Evolutionary conservation across 2,329 filamentous ascomycete genomes (phyloP), one percentile per base, ranked within the genome.

Genomic region (Aspergillus vadensis): DNA sequence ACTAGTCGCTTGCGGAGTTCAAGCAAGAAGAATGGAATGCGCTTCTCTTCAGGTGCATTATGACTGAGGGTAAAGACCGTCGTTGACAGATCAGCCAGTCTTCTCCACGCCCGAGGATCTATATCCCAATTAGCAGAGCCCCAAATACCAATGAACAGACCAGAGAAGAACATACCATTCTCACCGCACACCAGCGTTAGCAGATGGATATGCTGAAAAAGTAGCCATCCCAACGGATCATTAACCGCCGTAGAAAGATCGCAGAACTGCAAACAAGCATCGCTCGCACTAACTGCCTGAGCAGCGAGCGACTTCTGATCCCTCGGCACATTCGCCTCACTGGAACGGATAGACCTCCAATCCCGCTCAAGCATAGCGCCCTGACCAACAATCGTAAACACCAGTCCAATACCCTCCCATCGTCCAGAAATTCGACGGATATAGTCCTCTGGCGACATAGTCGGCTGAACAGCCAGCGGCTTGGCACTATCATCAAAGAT

Each of bases 81-180:
- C 19, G 74, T 77, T 1, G 76, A 72, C 1, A 82, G 70, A 52
- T 82, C 79, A 15, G 79, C 80, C 4, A 82, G 66, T 47, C 73
- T 76, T 32, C 76, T 71, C 79, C 79, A 82, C 0, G 77, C 76
- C 21, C 74, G 70, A 48, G 78, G 79, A 59, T 79, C 79, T 80
- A 12, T 23, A 9, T 2, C 30, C 3, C 12, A 1, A 19, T 60
- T 39, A 59, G 47, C n/a, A 50, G 27, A 12, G n/a, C 7, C 21
- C 8, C 14, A 36, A 12, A 19, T 8, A 19, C 12, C 32, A 36
- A 36, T 2, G 12, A 36, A 14, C 10, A 4, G 41, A 60, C 3
- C 3, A 4, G 3, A 23, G 10, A 7, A 36, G n/a, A 7, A 17
- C 62, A 60, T 49, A 70, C 61, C 59, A 43, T 63, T 53, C 49